A percentile compares a stretch with the other conserved stretches of the same genome.
These are phyloP conservation scores for Stentor roeselii DNA, from an alignment of 73 alveolate genomes.

Conservation along the genomic window DNA sequence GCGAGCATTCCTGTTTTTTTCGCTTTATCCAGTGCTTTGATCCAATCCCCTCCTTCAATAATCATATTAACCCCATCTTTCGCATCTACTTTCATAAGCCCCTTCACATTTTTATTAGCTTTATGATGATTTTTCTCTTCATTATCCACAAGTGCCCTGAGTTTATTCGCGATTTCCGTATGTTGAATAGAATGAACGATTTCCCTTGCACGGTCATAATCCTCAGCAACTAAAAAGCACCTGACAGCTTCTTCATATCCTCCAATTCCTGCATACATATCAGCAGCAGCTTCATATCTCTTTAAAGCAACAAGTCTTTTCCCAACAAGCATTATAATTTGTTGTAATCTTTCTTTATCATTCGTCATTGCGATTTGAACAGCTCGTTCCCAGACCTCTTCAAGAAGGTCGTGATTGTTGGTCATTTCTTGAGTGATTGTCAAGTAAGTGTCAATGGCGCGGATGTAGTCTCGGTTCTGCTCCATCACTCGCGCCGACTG, in stretches of 20 bases:
- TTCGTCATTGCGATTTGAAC: constrained; percentile 88
- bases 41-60: constrained; percentile 60
- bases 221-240: constrained; percentile 75
- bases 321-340: constrained; percentile 89
- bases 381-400: constrained; percentile 92
- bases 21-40: constrained; percentile 81
- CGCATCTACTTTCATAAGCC: constrained; percentile 56
- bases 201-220: constrained; percentile 89
- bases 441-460: constrained; percentile 93
- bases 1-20: constrained; percentile 85
- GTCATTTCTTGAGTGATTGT: constrained; percentile 90
- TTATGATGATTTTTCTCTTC: constrained; percentile 58
- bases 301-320: constrained; percentile 78
- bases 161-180: constrained; percentile 63
- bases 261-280: constrained; percentile 92
- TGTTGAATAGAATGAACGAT: constrained; percentile 76
- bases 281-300: constrained; percentile 91
- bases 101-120: constrained; percentile 51
- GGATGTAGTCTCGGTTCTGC: constrained; percentile 90
- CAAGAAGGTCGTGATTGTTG: constrained; percentile 69
- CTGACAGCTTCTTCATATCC: constrained; percentile 94
- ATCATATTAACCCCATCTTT: constrained; percentile 54
- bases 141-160: constrained; percentile 62
- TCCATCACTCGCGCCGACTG: constrained; percentile 95
- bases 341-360: constrained; percentile 91